Evolutionary conservation across 768 basidiomycete species (phyloP).

Genomic region (Auricularia cornea): DNA sequence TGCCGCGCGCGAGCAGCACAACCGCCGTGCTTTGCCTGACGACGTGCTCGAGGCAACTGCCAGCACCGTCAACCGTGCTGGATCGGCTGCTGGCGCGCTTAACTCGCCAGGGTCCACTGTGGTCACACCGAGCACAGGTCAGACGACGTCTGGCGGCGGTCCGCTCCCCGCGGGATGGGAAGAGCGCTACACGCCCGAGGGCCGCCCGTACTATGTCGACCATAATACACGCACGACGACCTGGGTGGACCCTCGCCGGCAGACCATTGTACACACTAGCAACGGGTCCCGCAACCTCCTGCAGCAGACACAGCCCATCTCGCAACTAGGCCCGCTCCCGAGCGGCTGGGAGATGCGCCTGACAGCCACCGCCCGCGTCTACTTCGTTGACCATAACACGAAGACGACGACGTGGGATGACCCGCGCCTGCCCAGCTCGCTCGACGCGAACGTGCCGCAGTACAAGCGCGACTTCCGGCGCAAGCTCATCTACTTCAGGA

Average conservation of each 20-base stretch:
- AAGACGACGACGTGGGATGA: conserved; percentile 99
- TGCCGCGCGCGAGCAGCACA: conserved; percentile 80
- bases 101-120: conserved; percentile 32
- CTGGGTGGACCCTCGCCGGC: conserved; percentile 99
- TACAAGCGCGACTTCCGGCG: conserved; percentile 99
- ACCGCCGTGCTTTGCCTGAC: conserved; percentile 73
- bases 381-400: conserved; percentile 99
- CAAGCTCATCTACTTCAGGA: conserved; percentile 99
- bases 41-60: conserved; percentile 73
- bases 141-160: conserved; percentile 71
- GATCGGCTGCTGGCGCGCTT: conserved; percentile 19
- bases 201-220: conserved; percentile 97
- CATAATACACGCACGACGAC: conserved; percentile 99
- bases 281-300: conserved; percentile 41
- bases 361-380: conserved; percentile 94
- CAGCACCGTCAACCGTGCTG: conserved; percentile 24
- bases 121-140: conserved; percentile 14
- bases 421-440: conserved; percentile 83
- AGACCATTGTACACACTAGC: conserved; percentile 89
- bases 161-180: conserved; percentile 97
- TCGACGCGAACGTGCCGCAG: conserved; percentile 96
- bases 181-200: conserved; percentile 96
- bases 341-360: conserved; percentile 99
- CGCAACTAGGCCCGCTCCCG: conserved; percentile 92
- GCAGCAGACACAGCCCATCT: conserved; percentile 90